These are phyloP conservation scores for Picocystis salinarum DNA, from an alignment of 139 green algal species.

Conservation along the genomic window DNA sequence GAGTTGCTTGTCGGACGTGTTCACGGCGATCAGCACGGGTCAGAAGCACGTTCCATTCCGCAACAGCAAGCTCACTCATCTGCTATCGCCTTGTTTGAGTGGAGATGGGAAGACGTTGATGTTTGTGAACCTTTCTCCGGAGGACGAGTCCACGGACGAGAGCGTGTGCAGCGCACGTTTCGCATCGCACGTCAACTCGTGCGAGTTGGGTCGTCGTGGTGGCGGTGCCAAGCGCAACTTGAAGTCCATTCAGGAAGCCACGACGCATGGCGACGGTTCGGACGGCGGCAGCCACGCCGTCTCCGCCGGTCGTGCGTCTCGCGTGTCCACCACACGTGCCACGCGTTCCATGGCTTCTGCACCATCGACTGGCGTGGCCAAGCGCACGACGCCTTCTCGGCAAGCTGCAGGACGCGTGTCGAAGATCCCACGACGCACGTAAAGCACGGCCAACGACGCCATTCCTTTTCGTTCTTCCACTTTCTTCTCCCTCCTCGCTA, in stretches of 20 bases:
- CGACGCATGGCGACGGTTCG: too few relatives aligned
- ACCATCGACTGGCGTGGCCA: too few relatives aligned
- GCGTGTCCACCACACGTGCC: too few relatives aligned
- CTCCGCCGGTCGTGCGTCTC: too few relatives aligned
- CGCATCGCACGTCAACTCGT: conserved; percentile 38
- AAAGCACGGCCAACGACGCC: too few relatives aligned
- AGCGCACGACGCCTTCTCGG: too few relatives aligned
- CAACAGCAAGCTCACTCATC: conserved; percentile 88
- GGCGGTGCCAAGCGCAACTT: conserved; percentile 46
- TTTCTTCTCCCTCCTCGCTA: too few relatives aligned
- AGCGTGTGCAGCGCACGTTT: conserved; percentile 55
- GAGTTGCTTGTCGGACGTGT: conserved; percentile 65
- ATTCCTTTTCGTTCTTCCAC: too few relatives aligned
- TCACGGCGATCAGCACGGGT: conserved; percentile 17
- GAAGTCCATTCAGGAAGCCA: conserved; percentile 1
- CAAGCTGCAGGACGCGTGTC: too few relatives aligned
- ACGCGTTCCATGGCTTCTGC: too few relatives aligned
- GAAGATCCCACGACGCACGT: too few relatives aligned
- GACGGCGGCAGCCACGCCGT: too few relatives aligned
- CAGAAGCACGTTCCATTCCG: conserved; percentile 18
- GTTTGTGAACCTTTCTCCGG: conserved; percentile 85
- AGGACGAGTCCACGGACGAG: conserved; percentile 33
- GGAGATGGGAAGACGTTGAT: conserved; percentile 82
- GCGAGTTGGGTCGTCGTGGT: conserved; percentile 53
- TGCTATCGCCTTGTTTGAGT: conserved; percentile 68